Conservation (phyloP, 371 early-diverging fungal genomes). For the Actinomortierella wolfii region DNA sequence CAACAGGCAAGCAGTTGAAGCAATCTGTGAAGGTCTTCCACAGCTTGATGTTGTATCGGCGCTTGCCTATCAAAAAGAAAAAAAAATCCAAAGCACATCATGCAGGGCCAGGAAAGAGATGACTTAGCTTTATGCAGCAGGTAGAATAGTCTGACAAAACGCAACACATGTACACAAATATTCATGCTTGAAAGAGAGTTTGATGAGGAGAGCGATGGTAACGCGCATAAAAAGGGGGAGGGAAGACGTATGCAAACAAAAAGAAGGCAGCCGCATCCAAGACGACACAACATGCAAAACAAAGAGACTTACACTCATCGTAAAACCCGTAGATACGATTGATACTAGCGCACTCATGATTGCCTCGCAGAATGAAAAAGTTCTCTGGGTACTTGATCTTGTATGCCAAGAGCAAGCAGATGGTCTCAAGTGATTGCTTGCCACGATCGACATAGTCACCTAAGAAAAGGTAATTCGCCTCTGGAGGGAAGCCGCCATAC, state of each 20-base stretch:
- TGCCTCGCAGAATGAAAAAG: conserved; percentile 94
- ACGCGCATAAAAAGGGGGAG: neutral
- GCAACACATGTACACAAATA: neutral
- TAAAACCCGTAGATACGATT: conserved; percentile 99
- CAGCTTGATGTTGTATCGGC: conserved; percentile 90
- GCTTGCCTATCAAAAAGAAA: conserved; percentile 65
- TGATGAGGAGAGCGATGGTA: neutral
- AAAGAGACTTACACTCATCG: conserved; percentile 92
- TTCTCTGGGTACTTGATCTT: conserved; percentile 96
- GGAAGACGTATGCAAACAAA: neutral
- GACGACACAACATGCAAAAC: neutral
- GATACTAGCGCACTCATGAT: conserved; percentile 96
- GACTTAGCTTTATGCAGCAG: neutral
- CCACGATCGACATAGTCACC: conserved; percentile 99
- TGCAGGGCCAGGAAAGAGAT: conserved; percentile 1
- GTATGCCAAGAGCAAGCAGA: conserved; percentile 89
- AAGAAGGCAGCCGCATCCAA: neutral
- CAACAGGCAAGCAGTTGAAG: conserved; percentile 94
- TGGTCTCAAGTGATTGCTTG: conserved; percentile 95
- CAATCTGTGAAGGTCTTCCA: conserved; percentile 94
- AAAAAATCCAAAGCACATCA: neutral
- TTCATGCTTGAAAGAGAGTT: neutral
- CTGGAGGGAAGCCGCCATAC: conserved; percentile 87
- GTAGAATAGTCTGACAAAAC: too few relatives aligned
- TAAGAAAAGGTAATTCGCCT: conserved; percentile 89